phyloP scores from a whole-genome alignment of 441 rosid species.

The Adansonia madagascariensis region DNA sequence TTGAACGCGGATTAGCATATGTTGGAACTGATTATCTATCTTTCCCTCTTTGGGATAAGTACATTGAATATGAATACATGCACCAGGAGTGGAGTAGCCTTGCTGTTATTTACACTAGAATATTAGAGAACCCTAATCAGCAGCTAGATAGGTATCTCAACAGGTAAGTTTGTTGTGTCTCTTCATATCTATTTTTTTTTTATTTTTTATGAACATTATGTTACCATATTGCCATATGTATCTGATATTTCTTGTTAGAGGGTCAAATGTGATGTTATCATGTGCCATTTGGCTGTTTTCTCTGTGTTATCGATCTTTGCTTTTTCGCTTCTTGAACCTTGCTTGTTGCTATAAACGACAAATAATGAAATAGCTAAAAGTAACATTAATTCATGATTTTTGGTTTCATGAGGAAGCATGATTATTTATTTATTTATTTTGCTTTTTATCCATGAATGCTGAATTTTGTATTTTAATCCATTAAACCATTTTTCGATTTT shows the following conservation, averaged over 20 bases:
- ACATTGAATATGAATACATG: constrained; percentile 89
- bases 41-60: constrained; percentile 86
- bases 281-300: neutral
- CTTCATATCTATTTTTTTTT: neutral
- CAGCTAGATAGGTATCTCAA: constrained; percentile 77
- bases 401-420: constrained; percentile 6
- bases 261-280: neutral
- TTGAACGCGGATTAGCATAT: constrained; percentile 90
- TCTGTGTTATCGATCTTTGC: neutral
- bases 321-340: neutral
- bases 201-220: neutral
- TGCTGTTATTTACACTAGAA: constrained; percentile 76
- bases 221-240: neutral
- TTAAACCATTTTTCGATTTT: neutral
- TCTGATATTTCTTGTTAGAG: neutral
- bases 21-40: constrained; percentile 92
- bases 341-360: neutral
- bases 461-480: neutral
- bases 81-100: constrained; percentile 85
- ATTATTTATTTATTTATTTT: neutral
- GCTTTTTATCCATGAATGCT: neutral
- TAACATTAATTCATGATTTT: neutral
- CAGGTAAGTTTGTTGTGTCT: constrained; percentile 45
- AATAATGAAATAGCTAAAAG: neutral
- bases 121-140: constrained; percentile 85